A percentile compares a stretch with the other conserved stretches of the same genome.
Evolutionary conservation across 331 rosid species (phyloP).

Genomic region (Quercus tomentella): DNA sequence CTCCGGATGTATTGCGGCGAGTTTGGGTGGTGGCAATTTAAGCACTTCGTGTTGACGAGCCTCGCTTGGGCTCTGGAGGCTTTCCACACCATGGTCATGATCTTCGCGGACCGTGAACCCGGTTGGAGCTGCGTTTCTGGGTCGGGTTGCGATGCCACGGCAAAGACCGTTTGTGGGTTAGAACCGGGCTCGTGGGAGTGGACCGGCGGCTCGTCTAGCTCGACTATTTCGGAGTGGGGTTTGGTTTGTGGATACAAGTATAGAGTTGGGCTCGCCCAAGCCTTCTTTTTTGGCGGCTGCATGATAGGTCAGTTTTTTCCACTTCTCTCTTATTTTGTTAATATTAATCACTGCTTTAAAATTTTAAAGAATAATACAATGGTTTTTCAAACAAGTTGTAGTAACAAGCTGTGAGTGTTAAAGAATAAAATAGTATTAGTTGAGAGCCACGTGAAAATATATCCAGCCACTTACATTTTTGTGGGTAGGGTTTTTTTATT

Average conservation of each 20-base stretch:
- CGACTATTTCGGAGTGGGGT: conserved; percentile 67
- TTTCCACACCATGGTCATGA: conserved; percentile 90
- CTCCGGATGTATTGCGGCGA: conserved; percentile 64
- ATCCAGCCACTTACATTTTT: too few species aligned
- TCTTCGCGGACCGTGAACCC: conserved; percentile 71
- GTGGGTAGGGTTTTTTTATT: neutral
- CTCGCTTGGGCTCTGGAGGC: conserved; percentile 88
- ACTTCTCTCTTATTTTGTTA: neutral
- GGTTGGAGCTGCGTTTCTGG: conserved; percentile 37
- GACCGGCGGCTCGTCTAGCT: conserved; percentile 31
- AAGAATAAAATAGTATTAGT: too few species aligned
- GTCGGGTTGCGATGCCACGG: conserved; percentile 21
- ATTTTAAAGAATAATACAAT: neutral
- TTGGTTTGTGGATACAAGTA: conserved; percentile 65
- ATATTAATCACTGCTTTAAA: neutral
- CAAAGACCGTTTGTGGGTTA: conserved; percentile 30
- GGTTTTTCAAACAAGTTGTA: too few species aligned
- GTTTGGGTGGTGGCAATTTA: conserved; percentile 70
- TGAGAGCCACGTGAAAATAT: too few species aligned
- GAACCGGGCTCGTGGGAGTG: conserved; percentile 58
- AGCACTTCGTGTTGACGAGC: conserved; percentile 66
- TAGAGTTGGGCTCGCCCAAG: conserved; percentile 73
- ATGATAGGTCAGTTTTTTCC: conserved; percentile 60
- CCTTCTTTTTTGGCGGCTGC: conserved; percentile 76
- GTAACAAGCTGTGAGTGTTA: too few species aligned